Conservation (phyloP, 2,329 filamentous ascomycete species). For the Trichoderma harzianum region DNA sequence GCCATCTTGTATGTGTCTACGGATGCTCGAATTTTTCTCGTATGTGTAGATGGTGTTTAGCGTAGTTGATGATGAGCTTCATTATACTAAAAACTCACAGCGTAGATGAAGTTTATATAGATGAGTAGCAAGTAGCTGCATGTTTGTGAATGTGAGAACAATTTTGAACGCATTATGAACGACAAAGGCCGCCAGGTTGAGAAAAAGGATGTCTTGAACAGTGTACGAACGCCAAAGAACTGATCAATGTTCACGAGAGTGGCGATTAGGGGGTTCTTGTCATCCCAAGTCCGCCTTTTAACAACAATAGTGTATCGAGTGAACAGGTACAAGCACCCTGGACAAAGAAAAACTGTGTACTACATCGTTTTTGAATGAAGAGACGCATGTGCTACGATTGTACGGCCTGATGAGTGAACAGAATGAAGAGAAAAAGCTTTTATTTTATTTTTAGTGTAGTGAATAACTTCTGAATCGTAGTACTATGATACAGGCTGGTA, state of each 20-base stretch:
- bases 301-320: background rate
- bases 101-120: background rate
- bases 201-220: background rate
- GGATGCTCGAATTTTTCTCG: background rate
- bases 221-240: background rate
- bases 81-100: background rate
- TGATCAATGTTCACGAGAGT: background rate
- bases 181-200: background rate
- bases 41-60: background rate
- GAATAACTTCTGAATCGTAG: background rate
- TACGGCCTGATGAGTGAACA: background rate
- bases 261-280: background rate
- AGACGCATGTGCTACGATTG: background rate
- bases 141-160: background rate
- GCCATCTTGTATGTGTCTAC: background rate
- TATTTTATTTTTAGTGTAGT: background rate
- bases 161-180: background rate
- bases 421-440: background rate
- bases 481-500: background rate
- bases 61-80: background rate
- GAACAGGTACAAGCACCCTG: background rate
- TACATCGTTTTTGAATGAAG: background rate
- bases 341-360: background rate
- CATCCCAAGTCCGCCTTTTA: background rate
- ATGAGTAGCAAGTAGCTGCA: background rate